Percentiles rank a stretch among this genome's conserved stretches.
Evolutionary conservation across 2,329 filamentous ascomycete genomes (phyloP).

Genomic region (Fusarium multiceps): DNA sequence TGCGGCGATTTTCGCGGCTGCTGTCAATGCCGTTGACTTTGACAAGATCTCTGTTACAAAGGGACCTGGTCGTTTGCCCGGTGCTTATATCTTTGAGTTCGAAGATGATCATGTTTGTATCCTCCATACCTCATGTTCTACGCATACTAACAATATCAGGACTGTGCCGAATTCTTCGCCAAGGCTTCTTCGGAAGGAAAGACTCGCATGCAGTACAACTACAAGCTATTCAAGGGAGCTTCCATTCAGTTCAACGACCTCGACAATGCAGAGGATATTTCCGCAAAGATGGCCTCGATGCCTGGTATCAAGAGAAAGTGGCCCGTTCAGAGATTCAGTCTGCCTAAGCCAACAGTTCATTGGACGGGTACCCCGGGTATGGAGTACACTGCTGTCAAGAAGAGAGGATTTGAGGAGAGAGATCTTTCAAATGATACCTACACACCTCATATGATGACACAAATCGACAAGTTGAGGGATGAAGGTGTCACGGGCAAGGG

Average conservation of each 20-base stretch:
- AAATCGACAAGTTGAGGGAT: conserved; percentile 64
- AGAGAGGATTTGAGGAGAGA: conserved; percentile 30
- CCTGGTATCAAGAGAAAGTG: conserved; percentile 61
- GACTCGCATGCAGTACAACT: conserved; percentile 60
- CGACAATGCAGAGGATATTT: conserved; percentile 57
- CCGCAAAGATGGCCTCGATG: conserved; percentile 54
- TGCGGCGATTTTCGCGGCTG: conserved; percentile 52
- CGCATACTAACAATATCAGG: conserved; percentile 11
- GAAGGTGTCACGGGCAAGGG: conserved; percentile 62
- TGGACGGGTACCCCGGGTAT: conserved; percentile 54
- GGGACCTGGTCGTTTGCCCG: conserved; percentile 51
- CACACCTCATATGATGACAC: conserved; percentile 66
- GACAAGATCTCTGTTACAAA: conserved; percentile 41
- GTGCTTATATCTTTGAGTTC: conserved; percentile 66
- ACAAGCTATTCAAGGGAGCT: conserved; percentile 64
- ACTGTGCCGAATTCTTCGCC: conserved; percentile 33
- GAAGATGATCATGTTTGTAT: conserved; percentile 59
- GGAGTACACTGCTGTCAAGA: conserved; percentile 34
- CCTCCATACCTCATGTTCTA: fast-evolving
- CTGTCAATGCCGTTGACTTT: conserved; percentile 45
- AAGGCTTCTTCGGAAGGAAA: conserved; percentile 51
- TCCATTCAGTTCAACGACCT: conserved; percentile 64
- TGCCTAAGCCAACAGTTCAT: conserved; percentile 56
- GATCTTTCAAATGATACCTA: conserved; percentile 52
- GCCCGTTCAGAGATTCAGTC: conserved; percentile 58